Base-by-base conservation (phyloP, 2,329 filamentous ascomycete species). In the Penicillium digitatum region DNA sequence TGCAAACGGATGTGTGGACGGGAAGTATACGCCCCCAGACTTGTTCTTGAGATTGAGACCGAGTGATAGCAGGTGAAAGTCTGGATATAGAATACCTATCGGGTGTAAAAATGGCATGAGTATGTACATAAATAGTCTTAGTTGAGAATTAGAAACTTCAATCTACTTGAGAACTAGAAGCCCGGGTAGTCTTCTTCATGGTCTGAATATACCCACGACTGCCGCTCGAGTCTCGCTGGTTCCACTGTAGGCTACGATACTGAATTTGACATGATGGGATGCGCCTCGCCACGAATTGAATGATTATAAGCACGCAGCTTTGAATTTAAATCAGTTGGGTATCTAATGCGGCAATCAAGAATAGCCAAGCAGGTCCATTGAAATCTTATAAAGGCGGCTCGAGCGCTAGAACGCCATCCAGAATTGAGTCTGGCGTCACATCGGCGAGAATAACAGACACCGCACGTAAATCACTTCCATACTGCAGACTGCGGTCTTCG, bases 401-500 rank as follows among this genome's bases (percentile, higher is more conserved):
- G 7, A 86, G 75, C 50, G 75, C 73, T n/a, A 86, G 65, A 14
- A 85, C 81, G 42, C 83, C 79, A 47, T 85, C 82, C 40, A 86
- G 76, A 3, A 84, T 81, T 56, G 78, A 76, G 48, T 83, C 81
- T 2, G 79, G 74, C 1, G 77, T 82, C 3, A 83, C 72, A 31
- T 78, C 78, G 3, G 87, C 83, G 2, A 96, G 74, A 46, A 91
- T 63, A 16, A 81, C 79, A 60, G 82, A 79, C 1, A 96, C 83
- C 4, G 88, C 88, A 29, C 81, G 79, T 0, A 87, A 62, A 50
- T 88, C 85, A 71, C 93, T 96, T 0, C 94, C 94, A 85, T 95
- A 99, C 71, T 96, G 90, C 78, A 96, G 82, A 70, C 91, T 96
- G 45, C 91, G 81, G 75, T 97, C 94, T 54, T 85, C 83, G 58